Evolutionary conservation across 2,329 filamentous ascomycete species (phyloP), one percentile per base, ranked within the genome.

Genomic region (Exophiala alcalophila): DNA sequence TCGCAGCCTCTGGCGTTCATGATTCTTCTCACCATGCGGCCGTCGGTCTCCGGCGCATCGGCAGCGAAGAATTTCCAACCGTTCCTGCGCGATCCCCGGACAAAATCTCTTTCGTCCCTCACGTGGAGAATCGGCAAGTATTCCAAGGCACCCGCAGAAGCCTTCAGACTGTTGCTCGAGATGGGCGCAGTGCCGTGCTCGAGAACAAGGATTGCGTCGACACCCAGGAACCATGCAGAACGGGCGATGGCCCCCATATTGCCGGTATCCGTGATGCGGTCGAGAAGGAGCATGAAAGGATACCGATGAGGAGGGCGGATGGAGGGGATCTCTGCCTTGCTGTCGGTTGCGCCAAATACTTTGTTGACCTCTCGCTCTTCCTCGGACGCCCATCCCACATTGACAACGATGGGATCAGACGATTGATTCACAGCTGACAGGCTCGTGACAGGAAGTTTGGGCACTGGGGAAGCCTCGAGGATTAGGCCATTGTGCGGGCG

Each of bases 161-260:
- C 85, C 64, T 97, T 97, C 47, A 94, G 75, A 0, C 86, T 82
- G 6, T 90, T 78, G 0, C 88, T 76, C 5, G 83, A 85, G 47
- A 96, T 70, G 0, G 81, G 76, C 0, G 90, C 85, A 11, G 84
- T 86, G 56, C 80, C 83, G 46, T 80, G 78, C 20, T 76, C 81
- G 2, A 87, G 86, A 40, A 94, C 80, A 2, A 81, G 80, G 14
- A 98, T 78, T 4, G 86, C 90, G 41, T 90, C 86, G 4, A 87
- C 83, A 15, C 91, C 91, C n/a, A 97, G 77, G 63, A 92, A 97
- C 58, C 87, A 84, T 2, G 89, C 88, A 4, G 87, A 87, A 24
- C 92, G 84, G 29, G 97, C 74, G 47, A 97, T 91, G 15, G 83
- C 88, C 28, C 92, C 92, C 1, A 97, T 70, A 60, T 98, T 98